phyloP scores from a whole-genome alignment of 257 asterid genomes.

The Plantago elongata region DNA sequence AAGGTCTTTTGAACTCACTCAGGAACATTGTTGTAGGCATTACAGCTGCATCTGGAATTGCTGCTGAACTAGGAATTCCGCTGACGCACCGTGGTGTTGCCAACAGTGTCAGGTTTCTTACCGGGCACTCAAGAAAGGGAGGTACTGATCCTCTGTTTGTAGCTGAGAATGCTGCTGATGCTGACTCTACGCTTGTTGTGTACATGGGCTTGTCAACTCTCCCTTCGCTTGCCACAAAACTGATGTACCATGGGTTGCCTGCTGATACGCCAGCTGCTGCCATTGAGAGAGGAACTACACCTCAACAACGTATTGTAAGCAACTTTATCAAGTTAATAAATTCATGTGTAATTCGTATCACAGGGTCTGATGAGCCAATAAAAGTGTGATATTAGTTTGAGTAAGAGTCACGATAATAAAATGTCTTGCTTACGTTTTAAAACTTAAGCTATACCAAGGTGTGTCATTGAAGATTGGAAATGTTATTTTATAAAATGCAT shows the following conservation, averaged over 20 bases:
- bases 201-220: constrained; percentile 95
- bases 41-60: constrained; percentile 97
- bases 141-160: constrained; percentile 86
- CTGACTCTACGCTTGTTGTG: constrained; percentile 79
- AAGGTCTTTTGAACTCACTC: neutral
- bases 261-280: constrained; percentile 86
- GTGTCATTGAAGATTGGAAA: no score
- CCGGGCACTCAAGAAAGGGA: constrained; percentile 95
- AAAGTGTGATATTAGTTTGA: no score
- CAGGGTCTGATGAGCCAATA: neutral
- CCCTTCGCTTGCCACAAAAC: constrained; percentile 76
- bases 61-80: constrained; percentile 93
- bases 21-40: constrained; percentile 52
- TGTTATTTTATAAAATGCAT: no score
- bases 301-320: constrained; percentile 73
- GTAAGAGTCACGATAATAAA: no score
- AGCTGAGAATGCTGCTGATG: constrained; percentile 90
- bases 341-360: neutral
- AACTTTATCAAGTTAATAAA: neutral
- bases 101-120: constrained; percentile 75
- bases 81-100: constrained; percentile 96
- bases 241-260: constrained; percentile 77
- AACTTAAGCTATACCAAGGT: no score
- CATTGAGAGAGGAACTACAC: constrained; percentile 94
- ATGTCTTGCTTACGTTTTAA: no score